Percentiles rank a stretch among this genome's conserved stretches.
Evolutionary conservation across 2,329 filamentous ascomycete genomes (phyloP).

Genomic region (Tolypocladium album): DNA sequence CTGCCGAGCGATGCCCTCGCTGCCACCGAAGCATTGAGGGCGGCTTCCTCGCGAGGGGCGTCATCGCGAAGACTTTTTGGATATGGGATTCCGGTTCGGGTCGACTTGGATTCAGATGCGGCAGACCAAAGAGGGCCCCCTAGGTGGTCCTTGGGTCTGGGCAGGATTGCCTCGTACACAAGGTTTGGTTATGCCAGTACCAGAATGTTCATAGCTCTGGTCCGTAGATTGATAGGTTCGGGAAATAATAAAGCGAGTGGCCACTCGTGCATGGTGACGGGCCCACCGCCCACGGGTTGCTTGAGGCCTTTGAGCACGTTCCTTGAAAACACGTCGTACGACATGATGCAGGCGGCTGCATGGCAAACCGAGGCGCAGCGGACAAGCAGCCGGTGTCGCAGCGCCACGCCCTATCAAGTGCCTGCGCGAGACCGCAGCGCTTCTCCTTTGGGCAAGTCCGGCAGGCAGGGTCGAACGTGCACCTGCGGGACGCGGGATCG

Average conservation of each 20-base stretch:
- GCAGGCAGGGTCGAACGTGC: not conserved
- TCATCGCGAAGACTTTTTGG: not conserved
- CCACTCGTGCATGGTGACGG: not conserved
- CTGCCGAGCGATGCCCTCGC: not conserved
- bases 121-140: not conserved
- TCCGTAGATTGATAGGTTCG: not conserved
- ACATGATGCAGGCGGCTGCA: not conserved
- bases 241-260: not conserved
- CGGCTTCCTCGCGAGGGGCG: not conserved
- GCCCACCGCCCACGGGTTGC: not conserved
- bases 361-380: not conserved
- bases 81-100: not conserved
- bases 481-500: not conserved
- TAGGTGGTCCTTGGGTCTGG: not conserved
- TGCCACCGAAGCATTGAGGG: not conserved
- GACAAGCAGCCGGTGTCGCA: not conserved
- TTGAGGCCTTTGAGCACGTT: not conserved
- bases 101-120: not conserved
- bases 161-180: not conserved
- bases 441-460: conserved; percentile 19
- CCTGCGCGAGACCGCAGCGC: not conserved
- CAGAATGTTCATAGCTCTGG: not conserved
- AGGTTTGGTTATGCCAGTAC: not conserved
- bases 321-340: not conserved
- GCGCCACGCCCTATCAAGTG: not conserved